Percentiles rank a stretch among this genome's conserved stretches.
Conservation (phyloP, 257 asterid species). For the Solanum virginianum region DNA sequence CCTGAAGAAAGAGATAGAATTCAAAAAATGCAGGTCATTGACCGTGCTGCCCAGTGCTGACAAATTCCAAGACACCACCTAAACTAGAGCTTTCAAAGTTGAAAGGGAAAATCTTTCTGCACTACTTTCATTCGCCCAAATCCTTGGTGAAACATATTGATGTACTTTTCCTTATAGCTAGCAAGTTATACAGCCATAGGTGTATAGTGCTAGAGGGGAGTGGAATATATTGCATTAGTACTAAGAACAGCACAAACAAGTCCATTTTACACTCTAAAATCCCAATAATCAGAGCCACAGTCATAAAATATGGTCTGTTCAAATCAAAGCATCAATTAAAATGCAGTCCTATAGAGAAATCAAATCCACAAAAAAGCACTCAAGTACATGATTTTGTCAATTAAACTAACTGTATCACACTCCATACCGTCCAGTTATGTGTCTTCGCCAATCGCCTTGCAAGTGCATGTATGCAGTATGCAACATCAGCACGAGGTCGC, state of each 20-base stretch:
- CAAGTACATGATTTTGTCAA: neutral
- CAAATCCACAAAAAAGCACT: neutral
- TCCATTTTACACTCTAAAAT: neutral
- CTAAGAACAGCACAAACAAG: neutral
- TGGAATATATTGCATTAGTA: neutral
- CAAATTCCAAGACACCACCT: neutral
- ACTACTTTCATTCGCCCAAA: neutral
- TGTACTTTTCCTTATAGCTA: neutral
- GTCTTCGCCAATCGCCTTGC: slow-evolving; percentile 87
- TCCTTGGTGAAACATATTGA: neutral
- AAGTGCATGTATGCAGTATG: slow-evolving; percentile 88
- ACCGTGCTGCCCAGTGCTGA: slow-evolving; percentile 42
- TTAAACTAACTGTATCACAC: neutral
- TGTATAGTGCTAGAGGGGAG: neutral
- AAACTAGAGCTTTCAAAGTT: neutral
- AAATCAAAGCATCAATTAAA: neutral
- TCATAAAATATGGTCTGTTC: neutral
- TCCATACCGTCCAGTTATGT: slow-evolving; percentile 90
- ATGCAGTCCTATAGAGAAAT: neutral
- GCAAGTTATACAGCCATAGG: neutral
- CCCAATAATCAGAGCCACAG: neutral
- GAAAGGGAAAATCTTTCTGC: neutral
- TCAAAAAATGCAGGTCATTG: slow-evolving; percentile 82
- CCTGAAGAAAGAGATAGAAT: slow-evolving; percentile 64
- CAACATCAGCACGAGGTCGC: slow-evolving; percentile 92